Evolutionary conservation across 1,139 yeast species (phyloP).

Genomic region (Suzukiozyma palmioleophila): DNA sequence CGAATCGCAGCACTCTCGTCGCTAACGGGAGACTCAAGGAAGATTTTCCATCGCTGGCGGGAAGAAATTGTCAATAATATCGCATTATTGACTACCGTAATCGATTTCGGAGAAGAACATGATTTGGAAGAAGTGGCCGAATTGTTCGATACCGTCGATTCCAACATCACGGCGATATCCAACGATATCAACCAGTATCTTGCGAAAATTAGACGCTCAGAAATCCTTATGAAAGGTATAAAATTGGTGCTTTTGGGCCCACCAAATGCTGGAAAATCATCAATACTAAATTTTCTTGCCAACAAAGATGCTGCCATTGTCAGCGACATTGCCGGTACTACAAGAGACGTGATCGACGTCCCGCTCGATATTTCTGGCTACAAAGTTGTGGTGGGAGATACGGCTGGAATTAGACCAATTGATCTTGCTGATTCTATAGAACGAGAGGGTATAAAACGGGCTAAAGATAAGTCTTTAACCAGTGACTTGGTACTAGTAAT

Average conservation of each 20-base stretch:
- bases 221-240: slow-evolving; percentile 69
- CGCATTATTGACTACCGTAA: slow-evolving; percentile 79
- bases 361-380: slow-evolving; percentile 80
- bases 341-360: slow-evolving; percentile 82
- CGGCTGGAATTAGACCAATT: slow-evolving; percentile 80
- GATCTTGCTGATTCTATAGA: slow-evolving; percentile 59
- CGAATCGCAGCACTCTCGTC: slow-evolving; percentile 70
- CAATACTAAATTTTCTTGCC: slow-evolving; percentile 69
- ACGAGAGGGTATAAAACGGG: slow-evolving; percentile 76
- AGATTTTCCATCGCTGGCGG: slow-evolving; percentile 64
- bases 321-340: slow-evolving; percentile 89
- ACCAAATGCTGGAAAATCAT: slow-evolving; percentile 96
- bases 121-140: slow-evolving; percentile 62
- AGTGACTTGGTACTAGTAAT: slow-evolving; percentile 62
- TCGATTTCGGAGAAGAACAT: slow-evolving; percentile 95
- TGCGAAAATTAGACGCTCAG: slow-evolving; percentile 51
- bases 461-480: slow-evolving; percentile 52
- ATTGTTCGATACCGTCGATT: slow-evolving; percentile 48
- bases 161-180: slow-evolving; percentile 36
- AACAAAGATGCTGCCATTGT: slow-evolving; percentile 87
- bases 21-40: slow-evolving; percentile 63
- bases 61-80: slow-evolving; percentile 55
- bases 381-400: slow-evolving; percentile 81
- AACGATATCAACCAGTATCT: slow-evolving; percentile 47
- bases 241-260: slow-evolving; percentile 77